Percentiles rank a stretch among this genome's conserved stretches.
Evolutionary conservation across 805 yeast genomes (phyloP).

Genomic region (Candida alai): DNA sequence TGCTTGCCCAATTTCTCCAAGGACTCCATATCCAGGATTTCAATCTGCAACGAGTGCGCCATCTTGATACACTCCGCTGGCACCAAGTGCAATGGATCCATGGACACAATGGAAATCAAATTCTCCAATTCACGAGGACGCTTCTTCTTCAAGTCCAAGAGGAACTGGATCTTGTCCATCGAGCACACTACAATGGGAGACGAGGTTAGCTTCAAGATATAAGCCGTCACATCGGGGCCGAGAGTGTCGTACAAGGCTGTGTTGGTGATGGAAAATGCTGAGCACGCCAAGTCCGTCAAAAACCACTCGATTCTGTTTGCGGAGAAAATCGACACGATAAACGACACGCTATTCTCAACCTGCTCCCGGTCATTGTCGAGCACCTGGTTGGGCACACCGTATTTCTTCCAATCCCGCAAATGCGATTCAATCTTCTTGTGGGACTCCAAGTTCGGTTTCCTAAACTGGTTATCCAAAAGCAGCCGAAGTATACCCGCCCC

Average conservation of each 20-base stretch:
- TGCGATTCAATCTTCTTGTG: conserved; percentile 19
- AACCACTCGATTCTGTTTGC: conserved; percentile 37
- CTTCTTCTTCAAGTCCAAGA: conserved; percentile 42
- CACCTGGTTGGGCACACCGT: conserved; percentile 9
- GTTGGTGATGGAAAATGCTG: conserved; percentile 29
- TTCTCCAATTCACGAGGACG: conserved; percentile 27
- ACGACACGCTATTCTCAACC: conserved; percentile 23
- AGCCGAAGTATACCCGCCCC: conserved; percentile 38
- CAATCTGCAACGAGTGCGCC: conserved; percentile 22
- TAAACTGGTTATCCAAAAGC: conserved; percentile 23
- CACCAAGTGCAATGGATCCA: conserved; percentile 37
- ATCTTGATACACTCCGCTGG: conserved; percentile 14
- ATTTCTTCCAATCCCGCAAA: conserved; percentile 11
- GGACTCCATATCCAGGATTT: conserved; percentile 31
- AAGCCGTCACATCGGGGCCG: conserved; percentile 31
- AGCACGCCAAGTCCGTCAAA: conserved; percentile 32
- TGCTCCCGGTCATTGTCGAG: conserved; percentile 7
- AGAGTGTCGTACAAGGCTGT: conserved; percentile 41
- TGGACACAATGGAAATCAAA: conserved; percentile 52
- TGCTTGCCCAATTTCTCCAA: conserved; percentile 37
- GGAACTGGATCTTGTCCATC: conserved; percentile 44
- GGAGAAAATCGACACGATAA: conserved; percentile 30
- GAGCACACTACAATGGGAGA: conserved; percentile 51
- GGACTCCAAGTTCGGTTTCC: conserved; percentile 10
- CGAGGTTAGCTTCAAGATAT: conserved; percentile 30